These are phyloP conservation scores for Musa itinerans DNA, from an alignment of 176 grass and related monocot species.

Conservation along the genomic window DNA sequence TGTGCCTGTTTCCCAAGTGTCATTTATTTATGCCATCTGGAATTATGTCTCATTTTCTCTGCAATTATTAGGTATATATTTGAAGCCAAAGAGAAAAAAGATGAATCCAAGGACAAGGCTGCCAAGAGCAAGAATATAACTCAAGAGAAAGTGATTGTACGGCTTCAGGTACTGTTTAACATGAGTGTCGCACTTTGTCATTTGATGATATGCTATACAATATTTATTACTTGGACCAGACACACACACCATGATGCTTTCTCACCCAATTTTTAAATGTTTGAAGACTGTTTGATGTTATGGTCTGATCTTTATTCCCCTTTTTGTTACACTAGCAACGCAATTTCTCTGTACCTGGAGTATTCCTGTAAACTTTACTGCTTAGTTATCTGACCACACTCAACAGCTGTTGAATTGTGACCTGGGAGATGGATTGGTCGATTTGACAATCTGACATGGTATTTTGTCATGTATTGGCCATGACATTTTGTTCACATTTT, in stretches of 20 bases:
- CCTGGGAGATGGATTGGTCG: neutral
- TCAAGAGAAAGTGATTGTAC: conserved; percentile 58
- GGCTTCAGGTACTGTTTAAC: conserved; percentile 57
- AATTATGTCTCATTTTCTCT: neutral
- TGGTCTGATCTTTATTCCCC: neutral
- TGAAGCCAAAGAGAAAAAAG: conserved; percentile 73
- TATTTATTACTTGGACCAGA: neutral
- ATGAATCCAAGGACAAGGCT: conserved; percentile 51
- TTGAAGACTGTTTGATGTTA: neutral
- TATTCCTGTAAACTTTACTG: neutral
- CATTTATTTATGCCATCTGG: neutral
- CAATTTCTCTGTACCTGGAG: neutral
- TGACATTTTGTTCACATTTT: conserved; percentile 12
- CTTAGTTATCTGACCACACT: neutral
- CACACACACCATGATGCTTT: neutral
- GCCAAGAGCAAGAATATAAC: conserved; percentile 44
- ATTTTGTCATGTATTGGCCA: neutral
- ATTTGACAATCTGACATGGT: neutral
- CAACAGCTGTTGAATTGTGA: neutral
- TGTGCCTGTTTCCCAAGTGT: neutral
- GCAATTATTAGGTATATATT: conserved; percentile 66
- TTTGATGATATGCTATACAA: neutral
- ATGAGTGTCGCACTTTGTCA: neutral
- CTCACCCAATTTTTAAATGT: neutral
- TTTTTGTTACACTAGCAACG: neutral